Evolutionary conservation across 352 stramenopile species (phyloP), one percentile per base, ranked within the genome.

Genomic region (Pythium guiyangense): DNA sequence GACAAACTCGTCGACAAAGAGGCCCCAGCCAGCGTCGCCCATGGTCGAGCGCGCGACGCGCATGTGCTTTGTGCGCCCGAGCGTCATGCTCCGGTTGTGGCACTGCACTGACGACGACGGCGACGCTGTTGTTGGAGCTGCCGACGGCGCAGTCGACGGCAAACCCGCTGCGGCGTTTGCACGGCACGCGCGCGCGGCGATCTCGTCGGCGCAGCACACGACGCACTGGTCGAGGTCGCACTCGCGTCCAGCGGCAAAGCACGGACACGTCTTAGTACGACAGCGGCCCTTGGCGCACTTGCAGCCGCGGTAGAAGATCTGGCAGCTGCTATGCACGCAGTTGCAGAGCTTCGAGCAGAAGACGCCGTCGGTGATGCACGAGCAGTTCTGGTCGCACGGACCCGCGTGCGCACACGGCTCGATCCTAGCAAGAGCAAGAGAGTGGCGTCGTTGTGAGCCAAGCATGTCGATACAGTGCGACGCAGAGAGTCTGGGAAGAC

Each of bases 331-430:
- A 45, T 88, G 70, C 20, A 86, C 57, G 53, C 86, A 98, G 26
- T 77, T 68, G 65, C 95, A 98, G 44, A 90, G 74, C 67, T 97
- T 97, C 11, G 89, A 96, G 67, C 95, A 98, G 56, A 97, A 96
- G 11, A 88, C 77, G 15, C 75, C 79, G 50, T 92, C 81, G 53
- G 89, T 60, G 8, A 96, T 69, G 66, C 95, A 98, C 12, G 72
- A 84, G 54, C 95, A 98, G 48, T 82, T 68, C 25, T 88, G 70
- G 6, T 84, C 84, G 70, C 95, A 98, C 2, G 85, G 76, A 26
- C 82, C 95, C 0, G 64, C 37, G 62, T 98, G 94, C 22, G 84
- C 74, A 57, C 92, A 98, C 15, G 87, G 82, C 44, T 86, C 71
- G 65, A 96, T 97, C 31, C 81, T 73, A 47, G 64, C 9, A n/a